Percentiles rank a stretch among this genome's conserved stretches.
phyloP scores from a whole-genome alignment of 2,329 filamentous ascomycete species.

The Alternaria postmessia region DNA sequence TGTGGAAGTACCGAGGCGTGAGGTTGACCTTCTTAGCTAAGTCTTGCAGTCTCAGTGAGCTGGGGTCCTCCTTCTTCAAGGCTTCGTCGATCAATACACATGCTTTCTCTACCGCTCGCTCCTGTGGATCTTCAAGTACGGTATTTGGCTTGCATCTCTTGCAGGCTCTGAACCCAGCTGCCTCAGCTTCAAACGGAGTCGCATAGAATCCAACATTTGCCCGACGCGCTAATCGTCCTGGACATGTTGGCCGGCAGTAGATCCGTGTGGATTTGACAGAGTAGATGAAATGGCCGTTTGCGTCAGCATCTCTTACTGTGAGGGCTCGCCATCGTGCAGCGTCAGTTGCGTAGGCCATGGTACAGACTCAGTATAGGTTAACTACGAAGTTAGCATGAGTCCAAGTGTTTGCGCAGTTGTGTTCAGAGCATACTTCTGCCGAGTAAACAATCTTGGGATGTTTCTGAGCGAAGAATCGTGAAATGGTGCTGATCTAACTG shows the following conservation, averaged over 20 bases:
- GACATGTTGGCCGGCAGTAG: slow-evolving; percentile 69
- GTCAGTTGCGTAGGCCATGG: slow-evolving; percentile 45
- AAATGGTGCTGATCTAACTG: not conserved
- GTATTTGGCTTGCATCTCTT: slow-evolving; percentile 63
- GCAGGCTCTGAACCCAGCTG: slow-evolving; percentile 63
- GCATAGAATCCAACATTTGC: slow-evolving; percentile 66
- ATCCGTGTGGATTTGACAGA: slow-evolving; percentile 64
- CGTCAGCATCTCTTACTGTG: slow-evolving; percentile 53
- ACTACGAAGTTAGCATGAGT: not conserved
- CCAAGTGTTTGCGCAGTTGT: not conserved
- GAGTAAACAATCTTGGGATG: not conserved
- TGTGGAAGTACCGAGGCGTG: slow-evolving; percentile 67
- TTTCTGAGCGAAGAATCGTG: not conserved
- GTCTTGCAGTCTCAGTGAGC: slow-evolving; percentile 52
- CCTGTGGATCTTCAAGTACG: slow-evolving; percentile 53
- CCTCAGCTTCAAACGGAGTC: slow-evolving; percentile 56
- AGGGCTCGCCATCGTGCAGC: slow-evolving; percentile 53
- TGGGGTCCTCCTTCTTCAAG: slow-evolving; percentile 27
- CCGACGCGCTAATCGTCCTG: slow-evolving; percentile 65
- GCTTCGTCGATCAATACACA: slow-evolving; percentile 41
- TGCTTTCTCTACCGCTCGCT: slow-evolving; percentile 54
- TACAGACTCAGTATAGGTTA: not conserved
- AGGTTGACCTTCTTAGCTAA: slow-evolving; percentile 62
- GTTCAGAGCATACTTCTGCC: not conserved
- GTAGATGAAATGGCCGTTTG: slow-evolving; percentile 62